Percentiles rank a stretch among this genome's conserved stretches.
phyloP scores from a whole-genome alignment of 2,329 filamentous ascomycete genomes.

The Zelopaecilomyces penicillatus region DNA sequence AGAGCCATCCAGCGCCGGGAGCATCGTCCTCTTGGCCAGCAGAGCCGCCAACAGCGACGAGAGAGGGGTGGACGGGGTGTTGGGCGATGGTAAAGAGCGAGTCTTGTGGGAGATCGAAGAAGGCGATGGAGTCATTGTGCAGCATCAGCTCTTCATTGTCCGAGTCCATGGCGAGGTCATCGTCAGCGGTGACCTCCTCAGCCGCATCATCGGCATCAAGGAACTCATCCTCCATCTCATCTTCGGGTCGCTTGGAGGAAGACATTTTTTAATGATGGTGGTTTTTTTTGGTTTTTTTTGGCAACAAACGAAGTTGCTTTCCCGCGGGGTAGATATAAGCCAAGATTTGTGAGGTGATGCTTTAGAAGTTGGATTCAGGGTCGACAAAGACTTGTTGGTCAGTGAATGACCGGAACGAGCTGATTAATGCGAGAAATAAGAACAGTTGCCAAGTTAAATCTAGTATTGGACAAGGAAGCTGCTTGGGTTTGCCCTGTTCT shows the following conservation, averaged over 20 bases:
- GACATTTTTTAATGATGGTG: conserved; percentile 18
- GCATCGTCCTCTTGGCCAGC: conserved; percentile 51
- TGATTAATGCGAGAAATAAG: too few relatives aligned
- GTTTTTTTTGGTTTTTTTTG: not conserved
- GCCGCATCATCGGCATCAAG: conserved; percentile 69
- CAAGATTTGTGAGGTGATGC: too few relatives aligned
- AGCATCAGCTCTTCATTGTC: conserved; percentile 70
- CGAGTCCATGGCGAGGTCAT: conserved; percentile 75
- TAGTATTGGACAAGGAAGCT: too few relatives aligned
- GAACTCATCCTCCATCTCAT: conserved; percentile 41
- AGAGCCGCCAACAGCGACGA: conserved; percentile 79
- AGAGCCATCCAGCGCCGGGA: conserved; percentile 75
- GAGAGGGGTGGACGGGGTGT: conserved; percentile 68
- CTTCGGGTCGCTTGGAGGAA: conserved; percentile 19
- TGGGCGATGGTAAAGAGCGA: conserved; percentile 93
- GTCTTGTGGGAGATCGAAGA: conserved; percentile 86
- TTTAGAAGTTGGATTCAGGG: too few relatives aligned
- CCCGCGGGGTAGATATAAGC: too few relatives aligned
- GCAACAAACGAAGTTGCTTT: too few relatives aligned
- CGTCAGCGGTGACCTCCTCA: conserved; percentile 61
- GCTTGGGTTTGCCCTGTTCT: too few relatives aligned
- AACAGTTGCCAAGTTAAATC: too few relatives aligned
- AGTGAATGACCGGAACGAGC: too few relatives aligned
- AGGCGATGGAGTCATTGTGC: conserved; percentile 86
- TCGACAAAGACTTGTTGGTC: too few relatives aligned